A percentile compares a stretch with the other conserved stretches of the same genome.
Evolutionary conservation across 129 eudicot species (phyloP).

Genomic region (Helichrysum umbraculigerum): DNA sequence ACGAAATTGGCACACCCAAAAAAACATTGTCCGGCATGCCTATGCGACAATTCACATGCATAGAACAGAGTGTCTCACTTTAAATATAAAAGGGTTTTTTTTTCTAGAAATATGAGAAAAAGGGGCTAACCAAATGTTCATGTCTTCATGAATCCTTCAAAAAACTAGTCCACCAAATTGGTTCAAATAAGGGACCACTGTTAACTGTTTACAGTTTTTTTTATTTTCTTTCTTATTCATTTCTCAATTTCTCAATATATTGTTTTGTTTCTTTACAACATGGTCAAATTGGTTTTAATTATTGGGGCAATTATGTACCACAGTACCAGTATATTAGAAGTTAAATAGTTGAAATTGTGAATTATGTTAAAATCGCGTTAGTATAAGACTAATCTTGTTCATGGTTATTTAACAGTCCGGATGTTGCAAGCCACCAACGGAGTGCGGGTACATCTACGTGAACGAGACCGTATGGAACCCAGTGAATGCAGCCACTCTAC

Average conservation of each 20-base stretch:
- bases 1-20: conserved; percentile 33
- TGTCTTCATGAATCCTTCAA: neutral
- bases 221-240: too few species aligned
- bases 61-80: conserved; percentile 25
- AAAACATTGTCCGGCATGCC: conserved; percentile 25
- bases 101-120: conserved; percentile 9
- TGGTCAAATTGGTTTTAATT: too few species aligned
- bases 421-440: conserved; percentile 97
- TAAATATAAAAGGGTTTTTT: neutral
- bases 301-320: too few species aligned
- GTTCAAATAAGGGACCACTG: neutral
- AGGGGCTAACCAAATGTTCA: neutral
- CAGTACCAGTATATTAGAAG: too few species aligned
- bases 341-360: too few species aligned
- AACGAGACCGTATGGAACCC: conserved; percentile 79
- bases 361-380: too few species aligned
- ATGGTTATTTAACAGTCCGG: conserved; percentile 58
- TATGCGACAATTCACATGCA: conserved; percentile 27
- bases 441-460: conserved; percentile 66
- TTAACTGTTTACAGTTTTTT: too few species aligned
- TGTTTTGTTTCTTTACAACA: too few species aligned
- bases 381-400: neutral
- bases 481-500: conserved; percentile 33
- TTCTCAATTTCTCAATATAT: too few species aligned
- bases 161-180: neutral